A percentile compares a stretch with the other conserved stretches of the same genome.
phyloP scores from a whole-genome alignment of 2,329 filamentous ascomycete species.

The Capronia coronata region DNA sequence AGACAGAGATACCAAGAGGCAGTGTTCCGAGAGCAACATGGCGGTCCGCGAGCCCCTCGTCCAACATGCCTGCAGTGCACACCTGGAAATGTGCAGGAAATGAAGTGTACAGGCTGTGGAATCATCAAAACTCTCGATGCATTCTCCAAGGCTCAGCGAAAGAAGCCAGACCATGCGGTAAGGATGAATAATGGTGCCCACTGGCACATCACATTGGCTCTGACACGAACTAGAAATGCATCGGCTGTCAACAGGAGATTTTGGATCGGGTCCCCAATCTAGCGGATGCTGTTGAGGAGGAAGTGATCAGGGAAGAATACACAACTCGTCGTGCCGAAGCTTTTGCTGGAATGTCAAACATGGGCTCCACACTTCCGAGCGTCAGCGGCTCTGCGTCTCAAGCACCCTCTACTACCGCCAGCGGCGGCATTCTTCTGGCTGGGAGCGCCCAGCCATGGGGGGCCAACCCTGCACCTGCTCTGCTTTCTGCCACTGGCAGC shows the following conservation, averaged over 20 bases:
- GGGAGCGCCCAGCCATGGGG: constrained; percentile 11
- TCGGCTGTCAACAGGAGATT: constrained; percentile 34
- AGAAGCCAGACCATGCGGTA: constrained; percentile 43
- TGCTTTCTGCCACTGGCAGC: constrained; percentile 3
- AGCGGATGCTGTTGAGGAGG: constrained; percentile 30
- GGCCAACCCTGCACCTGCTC: not conserved
- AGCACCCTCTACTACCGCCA: constrained; percentile 1
- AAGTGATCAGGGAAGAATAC: constrained; percentile 27
- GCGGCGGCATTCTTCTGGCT: constrained; percentile 2
- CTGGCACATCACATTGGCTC: not conserved
- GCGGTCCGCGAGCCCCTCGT: constrained; percentile 25
- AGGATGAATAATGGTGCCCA: constrained; percentile 26
- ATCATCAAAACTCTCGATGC: constrained; percentile 42
- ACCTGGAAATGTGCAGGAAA: constrained; percentile 40
- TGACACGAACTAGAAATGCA: constrained; percentile 37
- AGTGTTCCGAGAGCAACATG: constrained; percentile 5
- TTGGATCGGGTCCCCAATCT: constrained; percentile 32
- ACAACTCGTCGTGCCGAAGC: not conserved
- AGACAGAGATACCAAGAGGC: constrained; percentile 31
- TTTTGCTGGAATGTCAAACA: constrained; percentile 6
- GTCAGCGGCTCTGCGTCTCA: constrained; percentile 1
- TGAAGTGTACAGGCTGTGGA: constrained; percentile 45
- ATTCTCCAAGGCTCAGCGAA: constrained; percentile 47
- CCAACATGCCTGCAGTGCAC: constrained; percentile 43
- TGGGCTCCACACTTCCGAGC: constrained; percentile 12